Conservation (phyloP, 345 rosid genomes). For the Gossypium australe region DNA sequence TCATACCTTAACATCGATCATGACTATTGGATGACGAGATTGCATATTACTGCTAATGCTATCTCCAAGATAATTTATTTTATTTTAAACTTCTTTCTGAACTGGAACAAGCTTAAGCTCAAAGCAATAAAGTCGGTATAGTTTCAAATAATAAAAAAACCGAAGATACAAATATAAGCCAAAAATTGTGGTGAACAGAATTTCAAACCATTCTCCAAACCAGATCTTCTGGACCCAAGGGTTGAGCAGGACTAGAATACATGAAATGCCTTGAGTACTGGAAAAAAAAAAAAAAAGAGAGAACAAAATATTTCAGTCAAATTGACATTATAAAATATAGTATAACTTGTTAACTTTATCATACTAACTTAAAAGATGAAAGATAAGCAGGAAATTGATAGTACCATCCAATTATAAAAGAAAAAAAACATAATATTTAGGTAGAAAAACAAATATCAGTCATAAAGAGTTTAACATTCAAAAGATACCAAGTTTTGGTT, state of each 20-base stretch:
- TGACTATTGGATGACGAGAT: background rate
- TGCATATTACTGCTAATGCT: background rate
- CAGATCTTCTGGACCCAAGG: conserved; percentile 94
- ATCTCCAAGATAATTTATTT: background rate
- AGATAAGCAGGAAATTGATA: background rate
- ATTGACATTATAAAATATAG: background rate
- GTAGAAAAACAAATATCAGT: background rate
- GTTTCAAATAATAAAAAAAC: background rate
- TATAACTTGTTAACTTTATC: background rate
- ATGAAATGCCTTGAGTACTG: conserved; percentile 83
- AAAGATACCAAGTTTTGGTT: background rate
- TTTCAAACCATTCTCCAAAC: conserved; percentile 88
- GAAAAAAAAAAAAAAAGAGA: conserved; percentile 11
- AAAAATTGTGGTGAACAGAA: background rate
- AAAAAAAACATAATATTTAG: background rate
- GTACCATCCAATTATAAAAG: background rate
- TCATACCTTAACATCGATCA: background rate
- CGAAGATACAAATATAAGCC: background rate
- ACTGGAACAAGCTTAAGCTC: background rate
- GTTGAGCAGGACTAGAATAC: conserved; percentile 87
- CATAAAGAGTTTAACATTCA: background rate
- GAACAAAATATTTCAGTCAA: conserved; percentile 9
- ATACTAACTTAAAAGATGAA: background rate
- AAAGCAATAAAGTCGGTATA: background rate
- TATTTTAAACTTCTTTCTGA: background rate